A percentile compares a stretch with the other conserved stretches of the same genome.
Evolutionary conservation across 2,329 filamentous ascomycete genomes (phyloP).

Genomic region (Septoria linicola): DNA sequence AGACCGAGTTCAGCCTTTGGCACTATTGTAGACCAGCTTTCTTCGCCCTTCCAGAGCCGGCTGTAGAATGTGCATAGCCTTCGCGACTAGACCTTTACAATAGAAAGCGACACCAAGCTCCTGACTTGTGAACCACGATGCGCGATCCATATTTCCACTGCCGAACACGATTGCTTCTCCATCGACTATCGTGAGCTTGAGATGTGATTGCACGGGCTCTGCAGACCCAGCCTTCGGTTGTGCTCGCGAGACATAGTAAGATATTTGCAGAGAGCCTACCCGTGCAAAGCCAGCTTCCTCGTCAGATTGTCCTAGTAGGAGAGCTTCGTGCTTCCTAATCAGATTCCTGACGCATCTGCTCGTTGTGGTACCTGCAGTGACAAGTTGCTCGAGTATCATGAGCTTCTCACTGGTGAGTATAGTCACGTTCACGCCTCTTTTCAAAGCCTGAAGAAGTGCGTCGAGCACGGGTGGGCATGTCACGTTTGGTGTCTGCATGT

Average conservation of each 20-base stretch:
- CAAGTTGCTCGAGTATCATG: conserved; percentile 68
- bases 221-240: conserved; percentile 37
- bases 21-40: conserved; percentile 18
- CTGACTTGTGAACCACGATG: conserved; percentile 84
- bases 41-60: conserved; percentile 23
- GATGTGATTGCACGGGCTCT: conserved; percentile 69
- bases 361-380: conserved; percentile 75
- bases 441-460: conserved; percentile 60
- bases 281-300: conserved; percentile 47
- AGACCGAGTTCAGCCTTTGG: background rate
- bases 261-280: conserved; percentile 56
- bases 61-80: conserved; percentile 21
- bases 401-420: conserved; percentile 39
- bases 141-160: conserved; percentile 80
- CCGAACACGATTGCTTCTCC: conserved; percentile 66
- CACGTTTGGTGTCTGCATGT: conserved; percentile 75
- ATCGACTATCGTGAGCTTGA: conserved; percentile 76
- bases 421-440: conserved; percentile 64
- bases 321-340: conserved; percentile 53
- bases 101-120: conserved; percentile 69
- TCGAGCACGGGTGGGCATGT: conserved; percentile 65
- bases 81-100: conserved; percentile 41
- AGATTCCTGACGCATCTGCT: conserved; percentile 62
- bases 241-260: conserved; percentile 54
- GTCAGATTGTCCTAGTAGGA: conserved; percentile 30